Base-by-base conservation (phyloP, 495 filamentous ascomycete species). In the Penicillium turbatum region DNA sequence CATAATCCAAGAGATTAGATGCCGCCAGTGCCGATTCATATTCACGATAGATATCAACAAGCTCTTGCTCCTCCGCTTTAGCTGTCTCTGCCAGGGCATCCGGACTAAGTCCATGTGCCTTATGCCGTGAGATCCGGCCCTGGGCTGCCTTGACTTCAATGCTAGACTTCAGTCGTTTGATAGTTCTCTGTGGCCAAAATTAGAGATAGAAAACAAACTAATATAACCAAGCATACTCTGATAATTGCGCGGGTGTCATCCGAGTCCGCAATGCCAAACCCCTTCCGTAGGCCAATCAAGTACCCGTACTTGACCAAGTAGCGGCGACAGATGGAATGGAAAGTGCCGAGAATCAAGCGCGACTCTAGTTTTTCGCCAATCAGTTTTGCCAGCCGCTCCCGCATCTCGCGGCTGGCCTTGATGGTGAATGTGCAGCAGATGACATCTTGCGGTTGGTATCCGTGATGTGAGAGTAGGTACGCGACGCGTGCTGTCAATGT, bases 381-480 rank as follows among this genome's bases (percentile, higher is more conserved):
- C 11, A 93, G 76, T 53, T 82, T 84, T 0, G 85, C 82, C 31
- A 99, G 85, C 21, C 95, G 82, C 61, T 89, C 83, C 54, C 89
- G 89, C 95, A 99, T 99, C 71, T 99, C 95, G 15, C 87, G 84
- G 15, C 93, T 89, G 4, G 93, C 93, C 68, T 97, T 99, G 66
- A 96, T 89, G 3, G 95, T 99, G 66, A 99, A 99, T 0, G 95
- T 99, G 54, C 92, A 92, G 51, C 96, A 95, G 39, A 99, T 85
- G 65, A 99, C 82, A 77, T 97, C 93, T 75, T 90, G 86, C 59
- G 95, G 92, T 37, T 83, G 83, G 61, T 89, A 84, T 29, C 84
- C 81, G 56, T 88, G 73, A 57, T 88, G 77, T n/a, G 82, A 79
- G 44, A 99, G 82, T n/a, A 97, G 82, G 77, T 95, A 96, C 51